Base-by-base conservation (phyloP, 305 asterid genomes). In the Petunia hybrid region DNA sequence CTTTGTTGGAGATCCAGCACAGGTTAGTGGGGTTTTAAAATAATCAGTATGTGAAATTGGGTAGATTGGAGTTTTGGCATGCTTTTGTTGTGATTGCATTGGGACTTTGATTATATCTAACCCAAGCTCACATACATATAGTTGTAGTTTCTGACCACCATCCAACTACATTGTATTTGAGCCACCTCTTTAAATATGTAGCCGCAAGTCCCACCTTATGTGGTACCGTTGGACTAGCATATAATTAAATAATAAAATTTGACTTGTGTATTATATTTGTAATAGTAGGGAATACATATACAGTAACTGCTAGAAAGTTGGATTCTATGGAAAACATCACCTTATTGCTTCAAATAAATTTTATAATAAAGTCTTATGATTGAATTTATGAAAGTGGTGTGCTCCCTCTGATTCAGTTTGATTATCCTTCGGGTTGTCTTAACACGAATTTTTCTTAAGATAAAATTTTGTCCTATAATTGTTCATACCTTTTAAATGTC, bases 1-100 rank as follows among this genome's bases (percentile, higher is more conserved):
- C 83, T 93, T 93, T 85, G 92, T 90, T 80, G 90, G 85, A 76
- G 97, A 93, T 83, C 94, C 97, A 40, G 55, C 87, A 76, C 91
- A 88, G 88, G 97, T 91, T 76, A 83, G 95, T 75, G 31, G 8
- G 40, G 56, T 77, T 77, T 31, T 77, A 77, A 48, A 60, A 12
- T 41, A 60, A 77, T 60, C 22, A 9, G 80, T 41, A 22, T 8
- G 40, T 61, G 14, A 4, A 71, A 51, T 12, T 71, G 61, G 41
- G 71, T 40, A 22, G 45, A 55, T 68, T 77, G 65, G 60, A 42
- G 62, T 65, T 80, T 73, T 63, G 42, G 6, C 38, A 40, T 73
- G 71, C 78, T 40, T 40, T 63, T 43, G 16, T 67, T 76, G 80
- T 57, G 22, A 57, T 77, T 77, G 71, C 42, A 10, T 63, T 60